phyloP scores from a whole-genome alignment of 2,329 filamentous ascomycete species.

The Aspergillus persii region DNA sequence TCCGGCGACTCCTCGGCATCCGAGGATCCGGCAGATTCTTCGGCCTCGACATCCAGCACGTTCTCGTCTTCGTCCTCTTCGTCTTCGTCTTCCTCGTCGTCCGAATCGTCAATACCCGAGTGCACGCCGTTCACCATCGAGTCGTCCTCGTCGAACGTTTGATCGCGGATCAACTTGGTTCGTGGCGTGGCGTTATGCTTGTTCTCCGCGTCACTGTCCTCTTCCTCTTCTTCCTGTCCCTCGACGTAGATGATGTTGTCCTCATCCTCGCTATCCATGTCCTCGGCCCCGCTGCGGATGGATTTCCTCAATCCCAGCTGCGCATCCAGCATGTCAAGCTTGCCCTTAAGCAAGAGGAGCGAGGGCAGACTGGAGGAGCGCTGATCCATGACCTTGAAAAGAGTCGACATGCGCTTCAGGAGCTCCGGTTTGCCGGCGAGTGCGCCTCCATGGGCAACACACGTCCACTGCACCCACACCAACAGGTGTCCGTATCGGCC shows the following conservation, averaged over 20 bases:
- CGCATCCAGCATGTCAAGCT: constrained; percentile 88
- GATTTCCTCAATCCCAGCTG: constrained; percentile 78
- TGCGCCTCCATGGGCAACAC: constrained; percentile 88
- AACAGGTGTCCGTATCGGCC: constrained; percentile 87
- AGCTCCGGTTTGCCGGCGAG: constrained; percentile 83
- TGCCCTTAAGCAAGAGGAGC: constrained; percentile 85
- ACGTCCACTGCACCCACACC: constrained; percentile 93
- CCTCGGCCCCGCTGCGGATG: constrained; percentile 54
- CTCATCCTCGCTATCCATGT: constrained; percentile 57
- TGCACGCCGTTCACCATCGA: constrained; percentile 41
- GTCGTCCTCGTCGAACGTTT: constrained; percentile 43
- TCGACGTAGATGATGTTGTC: constrained; percentile 84
- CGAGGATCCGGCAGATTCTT: constrained; percentile 42
- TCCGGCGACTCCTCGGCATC: constrained; percentile 53
- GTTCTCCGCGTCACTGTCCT: constrained; percentile 33
- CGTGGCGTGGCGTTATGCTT: constrained; percentile 27
- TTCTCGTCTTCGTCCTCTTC: constrained; percentile 41
- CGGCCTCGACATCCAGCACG: constrained; percentile 46
- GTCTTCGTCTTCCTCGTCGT: constrained; percentile 54
- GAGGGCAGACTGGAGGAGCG: constrained; percentile 78
- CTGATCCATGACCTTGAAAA: constrained; percentile 86
- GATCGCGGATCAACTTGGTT: constrained; percentile 38
- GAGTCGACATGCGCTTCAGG: constrained; percentile 69
- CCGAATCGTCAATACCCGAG: constrained; percentile 38
- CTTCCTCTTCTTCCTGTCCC: constrained; percentile 61